Base-by-base conservation (phyloP, 1,139 yeast species). In the Trichomonascaceae sp. region DNA sequence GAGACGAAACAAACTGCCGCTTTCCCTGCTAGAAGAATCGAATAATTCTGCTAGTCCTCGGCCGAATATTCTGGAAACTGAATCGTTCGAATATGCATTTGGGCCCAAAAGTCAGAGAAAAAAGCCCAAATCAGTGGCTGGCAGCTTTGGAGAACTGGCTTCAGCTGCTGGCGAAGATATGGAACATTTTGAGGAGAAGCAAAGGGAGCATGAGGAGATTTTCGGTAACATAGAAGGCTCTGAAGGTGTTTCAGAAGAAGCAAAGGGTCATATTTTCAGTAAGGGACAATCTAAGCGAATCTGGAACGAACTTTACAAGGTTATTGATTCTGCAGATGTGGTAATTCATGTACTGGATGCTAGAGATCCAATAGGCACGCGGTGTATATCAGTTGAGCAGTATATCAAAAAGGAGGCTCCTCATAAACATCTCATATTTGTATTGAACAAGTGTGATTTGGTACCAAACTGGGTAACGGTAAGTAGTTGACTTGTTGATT, bases 401-500 rank as follows among this genome's bases (percentile, higher is more conserved):
- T 91, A 90, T 69, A 87, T 93, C 69, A 83, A 80, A 64, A 93
- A 87, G 60, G 99, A 93, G 73, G 91, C 96, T 67, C 89, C 99
- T 32, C 99, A 93, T 70, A 93, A 93, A 74, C 99, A 93, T 77
- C 79, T 93, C 75, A 86, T 93, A 60, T 91, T 86, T 69, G 97
- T 93, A 53, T 77, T 93, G 71, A 93, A 93, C 80, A 93, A 93
- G 80, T 90, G 97, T 80, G 99, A 93, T 77, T 82, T 93, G 66
- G 97, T 95, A 53, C 99, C 99, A 60, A 93, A 97, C 55, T 93
- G 98, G 97, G 97, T 90, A 66, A 96, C 99, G 68, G 98, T 93
- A 88, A 81, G 98, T 90, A 51, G 51, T 44, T 38, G 19, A 30
- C 36, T 47, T 51, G 17, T 49, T 47, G 46, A 51, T 50, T 54